These are phyloP conservation scores for Schoenoplectus tabernaemontani DNA, from an alignment of 202 grass and related monocot species.

Conservation along the genomic window DNA sequence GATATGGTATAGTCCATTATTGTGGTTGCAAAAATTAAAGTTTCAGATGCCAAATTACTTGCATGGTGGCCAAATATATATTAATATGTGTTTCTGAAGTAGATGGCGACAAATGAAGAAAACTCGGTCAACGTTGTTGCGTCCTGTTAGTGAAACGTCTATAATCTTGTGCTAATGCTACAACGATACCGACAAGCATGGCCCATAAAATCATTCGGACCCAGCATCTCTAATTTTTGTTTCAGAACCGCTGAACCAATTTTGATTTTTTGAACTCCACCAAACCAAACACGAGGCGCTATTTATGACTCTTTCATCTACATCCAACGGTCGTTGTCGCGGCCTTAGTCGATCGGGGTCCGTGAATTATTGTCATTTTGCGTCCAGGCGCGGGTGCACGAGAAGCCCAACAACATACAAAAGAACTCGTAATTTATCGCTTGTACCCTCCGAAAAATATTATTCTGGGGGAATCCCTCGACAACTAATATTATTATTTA, in stretches of 20 bases:
- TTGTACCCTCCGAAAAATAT: neutral
- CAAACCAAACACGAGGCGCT: neutral
- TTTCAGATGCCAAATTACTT: neutral
- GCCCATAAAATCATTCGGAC: neutral
- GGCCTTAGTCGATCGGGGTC: neutral
- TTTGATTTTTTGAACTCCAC: neutral
- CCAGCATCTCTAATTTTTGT: neutral
- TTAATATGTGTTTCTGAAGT: neutral
- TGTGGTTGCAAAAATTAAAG: neutral
- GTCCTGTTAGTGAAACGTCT: neutral
- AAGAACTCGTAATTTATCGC: neutral
- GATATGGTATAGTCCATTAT: neutral
- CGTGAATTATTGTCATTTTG: neutral
- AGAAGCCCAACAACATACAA: neutral
- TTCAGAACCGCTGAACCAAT: neutral
- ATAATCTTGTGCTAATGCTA: neutral
- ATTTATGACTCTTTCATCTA: neutral
- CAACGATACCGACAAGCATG: neutral
- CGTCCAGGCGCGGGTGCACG: neutral
- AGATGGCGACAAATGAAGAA: neutral
- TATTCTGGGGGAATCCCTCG: no score
- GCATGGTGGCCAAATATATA: neutral
- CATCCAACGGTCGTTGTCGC: neutral
- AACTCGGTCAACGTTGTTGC: no score
- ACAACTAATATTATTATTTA: no score